Conservation (phyloP, 805 yeast species). For the Zygosaccharomyces rouxii region DNA sequence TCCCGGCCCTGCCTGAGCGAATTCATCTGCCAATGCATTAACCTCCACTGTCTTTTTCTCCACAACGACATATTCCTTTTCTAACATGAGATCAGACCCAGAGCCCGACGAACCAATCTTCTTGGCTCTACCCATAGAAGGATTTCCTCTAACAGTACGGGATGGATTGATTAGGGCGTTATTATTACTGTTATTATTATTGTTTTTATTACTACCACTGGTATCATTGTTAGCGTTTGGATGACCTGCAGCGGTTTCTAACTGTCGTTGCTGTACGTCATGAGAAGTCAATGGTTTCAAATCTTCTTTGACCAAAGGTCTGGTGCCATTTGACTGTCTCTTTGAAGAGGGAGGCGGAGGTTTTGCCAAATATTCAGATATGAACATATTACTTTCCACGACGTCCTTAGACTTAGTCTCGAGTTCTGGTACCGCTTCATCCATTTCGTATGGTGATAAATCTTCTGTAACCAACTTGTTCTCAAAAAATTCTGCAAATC, state of each 20-base stretch:
- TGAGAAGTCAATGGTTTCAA: constrained; percentile 16
- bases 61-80: constrained; percentile 87
- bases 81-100: constrained; percentile 51
- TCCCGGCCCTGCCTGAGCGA: constrained; percentile 42
- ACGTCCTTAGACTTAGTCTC: constrained; percentile 58
- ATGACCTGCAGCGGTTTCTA: background rate
- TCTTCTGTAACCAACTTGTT: constrained; percentile 61
- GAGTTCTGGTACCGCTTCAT: constrained; percentile 46
- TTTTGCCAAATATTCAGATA: constrained; percentile 67
- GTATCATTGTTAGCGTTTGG: background rate
- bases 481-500: constrained; percentile 81
- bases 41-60: constrained; percentile 94
- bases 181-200: background rate
- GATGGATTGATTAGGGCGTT: constrained; percentile 1
- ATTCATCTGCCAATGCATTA: constrained; percentile 90
- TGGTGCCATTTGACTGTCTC: constrained; percentile 8
- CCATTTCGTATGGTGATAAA: constrained; percentile 37
- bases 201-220: background rate
- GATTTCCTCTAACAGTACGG: constrained; percentile 6
- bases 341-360: constrained; percentile 23
- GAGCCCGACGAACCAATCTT: constrained; percentile 8
- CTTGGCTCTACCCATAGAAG: constrained; percentile 11
- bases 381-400: constrained; percentile 69
- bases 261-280: constrained; percentile 12
- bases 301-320: constrained; percentile 16